phyloP scores from a whole-genome alignment of 371 early-diverging fungal species.

The Syncephalastrum sp. region DNA sequence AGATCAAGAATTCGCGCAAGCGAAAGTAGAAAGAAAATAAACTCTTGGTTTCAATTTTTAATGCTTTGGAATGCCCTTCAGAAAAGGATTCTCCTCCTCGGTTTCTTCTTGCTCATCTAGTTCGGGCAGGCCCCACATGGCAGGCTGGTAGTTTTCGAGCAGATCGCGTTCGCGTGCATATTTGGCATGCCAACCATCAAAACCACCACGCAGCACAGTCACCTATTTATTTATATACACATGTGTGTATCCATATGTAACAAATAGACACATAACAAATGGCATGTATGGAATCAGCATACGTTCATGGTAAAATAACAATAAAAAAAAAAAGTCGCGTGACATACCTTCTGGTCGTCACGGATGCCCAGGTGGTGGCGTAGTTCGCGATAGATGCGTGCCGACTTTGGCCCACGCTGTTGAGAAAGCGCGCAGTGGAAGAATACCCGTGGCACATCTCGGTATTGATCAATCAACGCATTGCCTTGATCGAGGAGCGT shows the following conservation, averaged over 20 bases:
- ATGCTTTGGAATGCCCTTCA: constrained; percentile 16
- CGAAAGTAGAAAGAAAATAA: constrained; percentile 7
- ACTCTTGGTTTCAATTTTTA: constrained; percentile 1
- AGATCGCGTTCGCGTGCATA: constrained; percentile 54
- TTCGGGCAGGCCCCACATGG: constrained; percentile 46
- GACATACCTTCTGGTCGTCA: constrained; percentile 24
- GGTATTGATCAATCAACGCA: constrained; percentile 48
- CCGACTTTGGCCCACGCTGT: constrained; percentile 74
- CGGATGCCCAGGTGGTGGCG: constrained; percentile 33
- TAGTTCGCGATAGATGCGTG: constrained; percentile 68
- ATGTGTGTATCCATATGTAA: background rate
- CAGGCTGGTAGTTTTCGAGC: constrained; percentile 62
- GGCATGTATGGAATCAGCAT: too few species aligned
- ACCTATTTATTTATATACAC: constrained; percentile 34
- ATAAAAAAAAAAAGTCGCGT: background rate
- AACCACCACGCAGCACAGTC: constrained; percentile 69
- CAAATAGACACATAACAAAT: too few species aligned
- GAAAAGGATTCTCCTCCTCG: constrained; percentile 15
- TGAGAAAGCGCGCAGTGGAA: constrained; percentile 90
- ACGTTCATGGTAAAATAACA: too few species aligned
- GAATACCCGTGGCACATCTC: constrained; percentile 62
- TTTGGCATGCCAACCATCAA: constrained; percentile 66
- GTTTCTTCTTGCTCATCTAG: constrained; percentile 6
- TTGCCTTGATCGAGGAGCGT: constrained; percentile 53
- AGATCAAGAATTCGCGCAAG: constrained; percentile 52